Evolutionary conservation across 495 filamentous ascomycete genomes (phyloP).

Genomic region (Aspergillus campestris): DNA sequence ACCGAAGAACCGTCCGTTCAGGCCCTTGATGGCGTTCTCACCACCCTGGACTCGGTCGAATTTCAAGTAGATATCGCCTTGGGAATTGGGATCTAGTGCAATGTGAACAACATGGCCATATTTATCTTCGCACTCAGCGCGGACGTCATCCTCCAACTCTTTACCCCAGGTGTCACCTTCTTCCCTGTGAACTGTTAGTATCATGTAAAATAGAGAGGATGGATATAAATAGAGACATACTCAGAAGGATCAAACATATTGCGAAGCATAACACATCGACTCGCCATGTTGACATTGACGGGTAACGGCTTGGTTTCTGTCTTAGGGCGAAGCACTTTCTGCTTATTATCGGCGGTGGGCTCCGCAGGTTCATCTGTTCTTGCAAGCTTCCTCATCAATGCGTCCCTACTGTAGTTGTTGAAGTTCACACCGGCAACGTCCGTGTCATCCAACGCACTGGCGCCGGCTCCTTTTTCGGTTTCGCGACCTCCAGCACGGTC

Average conservation of each 20-base stretch:
- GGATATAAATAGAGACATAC: conserved; percentile 42
- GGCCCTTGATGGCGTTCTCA: conserved; percentile 92
- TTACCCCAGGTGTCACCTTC: conserved; percentile 84
- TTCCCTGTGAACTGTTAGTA: conserved; percentile 58
- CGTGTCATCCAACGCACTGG: conserved; percentile 94
- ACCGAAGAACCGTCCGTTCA: conserved; percentile 94
- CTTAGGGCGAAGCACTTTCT: conserved; percentile 68
- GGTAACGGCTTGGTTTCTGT: conserved; percentile 74
- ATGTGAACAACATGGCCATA: conserved; percentile 99
- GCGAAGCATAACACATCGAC: conserved; percentile 84
- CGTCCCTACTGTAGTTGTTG: conserved; percentile 96
- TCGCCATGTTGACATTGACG: conserved; percentile 84
- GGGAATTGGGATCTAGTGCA: conserved; percentile 82
- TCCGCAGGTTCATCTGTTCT: conserved; percentile 80
- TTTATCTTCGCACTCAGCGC: conserved; percentile 85
- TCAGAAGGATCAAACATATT: conserved; percentile 91
- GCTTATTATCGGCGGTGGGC: conserved; percentile 52
- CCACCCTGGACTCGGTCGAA: conserved; percentile 92
- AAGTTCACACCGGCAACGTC: conserved; percentile 98
- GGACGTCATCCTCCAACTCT: conserved; percentile 89
- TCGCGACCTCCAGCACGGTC: conserved; percentile 90
- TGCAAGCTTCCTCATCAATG: conserved; percentile 95
- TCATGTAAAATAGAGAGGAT: not conserved
- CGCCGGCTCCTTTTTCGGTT: conserved; percentile 79
- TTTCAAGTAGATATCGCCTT: conserved; percentile 96